A percentile compares a stretch with the other conserved stretches of the same genome.
Evolutionary conservation across 176 grass and related monocot species (phyloP).

Genomic region (sorghum (Sorghum bicolor)): DNA sequence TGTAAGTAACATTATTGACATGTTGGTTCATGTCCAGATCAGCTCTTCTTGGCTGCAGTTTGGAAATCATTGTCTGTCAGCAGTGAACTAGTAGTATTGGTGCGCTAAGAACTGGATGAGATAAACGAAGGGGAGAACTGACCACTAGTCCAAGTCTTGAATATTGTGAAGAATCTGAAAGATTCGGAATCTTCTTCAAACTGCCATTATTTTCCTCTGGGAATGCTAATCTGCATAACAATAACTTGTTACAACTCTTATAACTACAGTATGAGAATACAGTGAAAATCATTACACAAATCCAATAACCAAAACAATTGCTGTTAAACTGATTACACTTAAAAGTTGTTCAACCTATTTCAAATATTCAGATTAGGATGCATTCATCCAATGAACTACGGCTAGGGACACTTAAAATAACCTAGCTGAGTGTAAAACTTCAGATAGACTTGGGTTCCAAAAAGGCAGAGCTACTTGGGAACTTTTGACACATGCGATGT

Average conservation of each 20-base stretch:
- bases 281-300: neutral
- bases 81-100: neutral
- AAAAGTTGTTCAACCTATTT: slow-evolving; percentile 1
- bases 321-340: neutral
- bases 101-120: slow-evolving; percentile 4
- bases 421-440: neutral
- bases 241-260: slow-evolving; percentile 24
- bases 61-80: slow-evolving; percentile 19
- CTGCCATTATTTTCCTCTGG: slow-evolving; percentile 94
- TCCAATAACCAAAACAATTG: neutral
- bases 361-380: neutral
- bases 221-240: slow-evolving; percentile 71
- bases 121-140: slow-evolving; percentile 3
- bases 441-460: neutral
- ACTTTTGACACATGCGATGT: neutral
- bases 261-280: neutral
- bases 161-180: slow-evolving; percentile 70
- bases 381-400: neutral
- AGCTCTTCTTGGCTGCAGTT: slow-evolving; percentile 86
- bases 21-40: slow-evolving; percentile 99
- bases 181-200: slow-evolving; percentile 90
- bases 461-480: neutral
- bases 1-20: slow-evolving; percentile 99
- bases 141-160: slow-evolving; percentile 91
- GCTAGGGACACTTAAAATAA: neutral